phyloP scores from a whole-genome alignment of 2,329 filamentous ascomycete genomes.

The Mariannaea sp. region DNA sequence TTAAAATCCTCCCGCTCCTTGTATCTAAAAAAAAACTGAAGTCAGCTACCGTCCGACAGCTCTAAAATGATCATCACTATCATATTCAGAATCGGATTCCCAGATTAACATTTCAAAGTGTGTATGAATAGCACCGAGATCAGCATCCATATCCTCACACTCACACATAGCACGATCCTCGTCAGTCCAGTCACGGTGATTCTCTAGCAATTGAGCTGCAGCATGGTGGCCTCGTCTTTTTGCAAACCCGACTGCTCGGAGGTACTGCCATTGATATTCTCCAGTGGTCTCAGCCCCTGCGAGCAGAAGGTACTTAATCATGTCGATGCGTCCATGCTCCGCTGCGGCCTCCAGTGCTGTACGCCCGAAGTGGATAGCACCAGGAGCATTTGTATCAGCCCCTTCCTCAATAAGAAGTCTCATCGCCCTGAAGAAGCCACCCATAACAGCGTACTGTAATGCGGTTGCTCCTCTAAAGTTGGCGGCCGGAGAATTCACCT shows the following conservation, averaged over 20 bases:
- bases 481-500: neutral
- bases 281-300: neutral
- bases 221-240: neutral
- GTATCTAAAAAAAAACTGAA: too few relatives aligned
- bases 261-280: neutral
- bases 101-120: too few relatives aligned
- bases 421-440: neutral
- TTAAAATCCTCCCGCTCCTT: too few relatives aligned
- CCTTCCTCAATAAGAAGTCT: neutral
- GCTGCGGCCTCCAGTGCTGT: constrained; percentile 1
- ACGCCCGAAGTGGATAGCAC: neutral
- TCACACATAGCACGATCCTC: neutral
- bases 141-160: too few relatives aligned
- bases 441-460: neutral
- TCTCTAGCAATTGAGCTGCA: neutral
- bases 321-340: neutral
- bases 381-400: neutral
- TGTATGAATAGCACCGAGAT: too few relatives aligned
- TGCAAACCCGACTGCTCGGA: neutral
- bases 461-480: neutral
- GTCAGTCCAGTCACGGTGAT: neutral
- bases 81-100: too few relatives aligned
- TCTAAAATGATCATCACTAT: too few relatives aligned
- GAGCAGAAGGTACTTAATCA: neutral
- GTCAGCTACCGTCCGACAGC: too few relatives aligned